These are phyloP conservation scores for Pichia sp. DNA, from an alignment of 1,139 yeast genomes.

Conservation along the genomic window DNA sequence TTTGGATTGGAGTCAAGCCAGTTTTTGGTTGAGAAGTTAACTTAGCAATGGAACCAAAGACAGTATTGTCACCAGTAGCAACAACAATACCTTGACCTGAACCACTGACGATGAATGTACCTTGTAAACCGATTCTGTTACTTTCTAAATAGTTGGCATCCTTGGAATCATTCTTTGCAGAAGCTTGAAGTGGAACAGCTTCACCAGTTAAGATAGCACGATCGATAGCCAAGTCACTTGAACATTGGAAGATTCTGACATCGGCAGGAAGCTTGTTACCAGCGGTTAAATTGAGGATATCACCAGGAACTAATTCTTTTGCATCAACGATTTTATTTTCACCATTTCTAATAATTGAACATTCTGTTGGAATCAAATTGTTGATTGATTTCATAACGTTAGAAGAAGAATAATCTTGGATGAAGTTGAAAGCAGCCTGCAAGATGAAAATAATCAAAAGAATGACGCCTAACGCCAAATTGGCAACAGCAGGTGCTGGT, in stretches of 20 bases:
- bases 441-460: slow-evolving; percentile 44
- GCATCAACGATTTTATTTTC: slow-evolving; percentile 1
- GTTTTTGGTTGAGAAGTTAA: slow-evolving; percentile 35
- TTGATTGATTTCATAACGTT: slow-evolving; percentile 50
- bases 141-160: slow-evolving; percentile 28
- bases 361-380: slow-evolving; percentile 44
- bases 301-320: slow-evolving; percentile 43
- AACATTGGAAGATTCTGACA: slow-evolving; percentile 37
- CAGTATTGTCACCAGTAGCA: slow-evolving; percentile 9
- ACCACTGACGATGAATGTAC: slow-evolving; percentile 48
- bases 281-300: slow-evolving; percentile 41
- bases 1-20: slow-evolving; percentile 46
- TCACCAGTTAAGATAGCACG: slow-evolving; percentile 56
- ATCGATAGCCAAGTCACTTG: slow-evolving; percentile 36
- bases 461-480: slow-evolving; percentile 33
- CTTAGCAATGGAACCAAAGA: slow-evolving; percentile 8
- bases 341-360: slow-evolving; percentile 30
- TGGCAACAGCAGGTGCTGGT: slow-evolving; percentile 45
- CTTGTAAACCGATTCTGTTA: slow-evolving; percentile 46
- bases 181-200: slow-evolving; percentile 42
- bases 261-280: slow-evolving; percentile 56
- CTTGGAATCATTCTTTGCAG: slow-evolving; percentile 23
- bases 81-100: slow-evolving; percentile 47
- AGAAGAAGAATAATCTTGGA: slow-evolving; percentile 50
- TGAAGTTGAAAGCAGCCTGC: slow-evolving; percentile 48